phyloP scores from a whole-genome alignment of 2,329 filamentous ascomycete species.

The Alternaria panax region DNA sequence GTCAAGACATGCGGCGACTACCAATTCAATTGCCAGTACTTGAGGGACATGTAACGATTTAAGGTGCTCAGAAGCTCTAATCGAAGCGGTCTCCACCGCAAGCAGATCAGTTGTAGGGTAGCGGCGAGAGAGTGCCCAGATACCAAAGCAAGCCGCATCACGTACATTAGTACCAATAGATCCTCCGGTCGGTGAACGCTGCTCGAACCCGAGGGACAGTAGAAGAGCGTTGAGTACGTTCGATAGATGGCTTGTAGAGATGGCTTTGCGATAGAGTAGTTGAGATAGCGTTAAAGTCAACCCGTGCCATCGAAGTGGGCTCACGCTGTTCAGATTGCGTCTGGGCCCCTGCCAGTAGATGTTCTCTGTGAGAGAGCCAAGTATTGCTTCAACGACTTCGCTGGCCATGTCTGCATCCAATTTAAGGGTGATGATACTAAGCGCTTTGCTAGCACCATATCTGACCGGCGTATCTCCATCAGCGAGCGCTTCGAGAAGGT shows the following conservation, averaged over 20 bases:
- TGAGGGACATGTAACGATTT: constrained; percentile 66
- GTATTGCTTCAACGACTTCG: constrained; percentile 86
- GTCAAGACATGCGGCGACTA: constrained; percentile 84
- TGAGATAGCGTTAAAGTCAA: constrained; percentile 87
- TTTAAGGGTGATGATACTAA: constrained; percentile 85
- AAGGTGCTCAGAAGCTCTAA: constrained; percentile 55
- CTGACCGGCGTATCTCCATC: constrained; percentile 93
- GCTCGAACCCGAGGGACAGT: constrained; percentile 85
- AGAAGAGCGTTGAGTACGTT: constrained; percentile 79
- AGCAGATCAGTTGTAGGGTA: constrained; percentile 83
- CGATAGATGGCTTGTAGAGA: constrained; percentile 72
- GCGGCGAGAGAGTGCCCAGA: constrained; percentile 89
- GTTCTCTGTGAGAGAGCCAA: constrained; percentile 71
- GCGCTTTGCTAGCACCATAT: constrained; percentile 88
- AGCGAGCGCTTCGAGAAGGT: constrained; percentile 76
- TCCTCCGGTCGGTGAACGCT: constrained; percentile 82
- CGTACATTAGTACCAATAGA: constrained; percentile 89
- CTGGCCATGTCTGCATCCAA: constrained; percentile 80
- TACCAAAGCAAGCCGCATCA: constrained; percentile 94
- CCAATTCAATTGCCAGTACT: constrained; percentile 79
- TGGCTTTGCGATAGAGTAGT: constrained; percentile 82
- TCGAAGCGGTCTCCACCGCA: constrained; percentile 59
- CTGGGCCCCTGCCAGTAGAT: constrained; percentile 62
- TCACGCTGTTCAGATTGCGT: constrained; percentile 75
- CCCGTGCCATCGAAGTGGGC: constrained; percentile 90